Evolutionary conservation across 202 grass and related monocot species (phyloP).

Genomic region (Zizania palustris): DNA sequence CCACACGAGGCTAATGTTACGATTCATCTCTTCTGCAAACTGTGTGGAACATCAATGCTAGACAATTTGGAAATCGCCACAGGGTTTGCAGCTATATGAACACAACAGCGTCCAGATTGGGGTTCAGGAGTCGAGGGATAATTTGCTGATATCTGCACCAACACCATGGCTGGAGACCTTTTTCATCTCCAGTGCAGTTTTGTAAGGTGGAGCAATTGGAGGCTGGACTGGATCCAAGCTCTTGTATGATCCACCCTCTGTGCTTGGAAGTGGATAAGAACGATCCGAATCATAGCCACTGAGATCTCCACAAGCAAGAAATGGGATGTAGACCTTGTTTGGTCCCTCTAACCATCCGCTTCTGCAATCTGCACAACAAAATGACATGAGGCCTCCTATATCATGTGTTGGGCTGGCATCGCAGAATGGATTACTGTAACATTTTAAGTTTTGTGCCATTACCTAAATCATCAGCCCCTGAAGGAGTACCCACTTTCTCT

Average conservation of each 20-base stretch:
- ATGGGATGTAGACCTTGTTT: constrained; percentile 88
- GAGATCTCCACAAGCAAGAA: constrained; percentile 88
- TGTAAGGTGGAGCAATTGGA: constrained; percentile 81
- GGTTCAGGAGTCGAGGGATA: constrained; percentile 33
- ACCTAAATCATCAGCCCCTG: constrained; percentile 60
- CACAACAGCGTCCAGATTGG: background rate
- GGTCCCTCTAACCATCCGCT: constrained; percentile 93
- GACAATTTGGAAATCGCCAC: background rate
- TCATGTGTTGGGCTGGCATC: background rate
- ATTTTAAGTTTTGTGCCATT: background rate
- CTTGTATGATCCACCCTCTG: constrained; percentile 51
- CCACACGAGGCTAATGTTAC: background rate
- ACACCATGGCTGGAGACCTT: constrained; percentile 60
- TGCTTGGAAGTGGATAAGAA: constrained; percentile 69
- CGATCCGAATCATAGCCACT: constrained; percentile 87
- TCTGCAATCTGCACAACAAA: constrained; percentile 67
- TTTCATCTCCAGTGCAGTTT: constrained; percentile 74
- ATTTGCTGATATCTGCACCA: constrained; percentile 42
- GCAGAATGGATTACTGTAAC: no score
- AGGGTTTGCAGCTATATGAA: background rate
- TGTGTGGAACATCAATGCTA: background rate
- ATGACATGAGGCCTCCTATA: background rate
- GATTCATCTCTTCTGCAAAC: background rate
- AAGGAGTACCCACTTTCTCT: constrained; percentile 92
- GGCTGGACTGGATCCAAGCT: constrained; percentile 90